Evolutionary conservation across 164 flowering plant genomes (phyloP), one percentile per base, ranked within the genome.

Genomic region (Magnolia sinica): DNA sequence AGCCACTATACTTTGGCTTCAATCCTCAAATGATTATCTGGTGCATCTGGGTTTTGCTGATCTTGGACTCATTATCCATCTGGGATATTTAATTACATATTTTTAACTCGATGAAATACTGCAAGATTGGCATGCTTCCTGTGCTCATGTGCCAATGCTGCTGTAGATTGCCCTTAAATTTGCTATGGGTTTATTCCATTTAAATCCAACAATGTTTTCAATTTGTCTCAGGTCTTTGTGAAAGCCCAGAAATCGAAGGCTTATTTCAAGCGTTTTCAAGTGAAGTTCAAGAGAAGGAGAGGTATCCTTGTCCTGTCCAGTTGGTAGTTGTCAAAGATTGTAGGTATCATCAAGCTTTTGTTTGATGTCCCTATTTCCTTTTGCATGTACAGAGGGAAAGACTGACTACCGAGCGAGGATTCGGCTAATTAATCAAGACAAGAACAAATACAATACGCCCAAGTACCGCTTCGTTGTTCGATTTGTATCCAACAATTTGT

Each of bases 361-460:
- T 37, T 37, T 37, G 45, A 37, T 37, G 45, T 37, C 45, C 2
- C 61, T 16, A 55, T 55, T 55, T 55, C 7, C 45, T 55, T 55
- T 11, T 55, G 61, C 16, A 55, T 55, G 61, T 55, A 16, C 85
- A 94, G 95, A 84, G 88, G 98, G 97, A 1, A 94, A 94, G 89
- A 94, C 98, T 7, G 98, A 94, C 64, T 94, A 94, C 76, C 79
- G 98, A 3, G 97, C 98, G 3, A 87, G 97, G 78, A 89, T 89
- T 70, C 91, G 96, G 49, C 76, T 94, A 37, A 94, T 94, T 20
- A 94, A 94, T 71, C 98, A 94, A 74, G 97, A 94, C 84, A 94
- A 94, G 81, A 92, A 94, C 79, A 94, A 94, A 77, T 94, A 92
- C 84, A 94, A 92, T 84, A 94, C 96, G 2, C 98, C 98, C 0